Evolutionary conservation across 805 yeast species (phyloP), one percentile per base, ranked within the genome.

Genomic region (Nakazawaea siamensis): DNA sequence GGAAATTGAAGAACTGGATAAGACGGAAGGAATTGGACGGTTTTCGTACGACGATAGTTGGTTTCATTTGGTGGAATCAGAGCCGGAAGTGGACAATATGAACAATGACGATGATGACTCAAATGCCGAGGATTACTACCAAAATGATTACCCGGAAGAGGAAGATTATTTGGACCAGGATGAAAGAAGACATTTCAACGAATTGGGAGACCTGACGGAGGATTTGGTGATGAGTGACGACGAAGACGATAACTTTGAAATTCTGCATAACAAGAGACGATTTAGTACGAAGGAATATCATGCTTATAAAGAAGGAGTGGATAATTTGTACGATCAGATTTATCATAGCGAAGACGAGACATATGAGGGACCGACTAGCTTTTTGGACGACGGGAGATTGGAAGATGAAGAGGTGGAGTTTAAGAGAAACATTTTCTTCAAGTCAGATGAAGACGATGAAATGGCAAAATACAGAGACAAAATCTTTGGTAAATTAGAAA

Each of bases 61-160:
- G 34, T 41, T 39, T 19, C 49, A 38, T 43, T 51, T 18, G 50
- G 34, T 54, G 51, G 51, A 55, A 24, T 47, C 48, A 41, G 43
- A 57, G 57, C 62, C 60, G 11, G 70, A 59, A 2, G 62, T 54
- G 25, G 49, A 54, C 4, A 42, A 35, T 23, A 43, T 41, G 4
- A 30, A 38, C 6, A 30, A 37, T 15, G 49, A 85, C 0, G 92
- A 81, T 44, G 86, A 82, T 42, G 94, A 83, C 50, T 81, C 92
- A 0, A 83, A 83, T 50, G 95, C 95, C 15, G 98, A 90, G 58
- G 86, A 83, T 37, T 88, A 78, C 50, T 90, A 90, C 52, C 75
- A 76, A 47, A 90, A 92, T 55, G 97, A 90, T 50, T 90, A 90
- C 50, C 97, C 97, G 0, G 95, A 86, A 30, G 96, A 88, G 50